phyloP scores from a whole-genome alignment of 164 flowering plant species.

The Warburgia ugandensis region DNA sequence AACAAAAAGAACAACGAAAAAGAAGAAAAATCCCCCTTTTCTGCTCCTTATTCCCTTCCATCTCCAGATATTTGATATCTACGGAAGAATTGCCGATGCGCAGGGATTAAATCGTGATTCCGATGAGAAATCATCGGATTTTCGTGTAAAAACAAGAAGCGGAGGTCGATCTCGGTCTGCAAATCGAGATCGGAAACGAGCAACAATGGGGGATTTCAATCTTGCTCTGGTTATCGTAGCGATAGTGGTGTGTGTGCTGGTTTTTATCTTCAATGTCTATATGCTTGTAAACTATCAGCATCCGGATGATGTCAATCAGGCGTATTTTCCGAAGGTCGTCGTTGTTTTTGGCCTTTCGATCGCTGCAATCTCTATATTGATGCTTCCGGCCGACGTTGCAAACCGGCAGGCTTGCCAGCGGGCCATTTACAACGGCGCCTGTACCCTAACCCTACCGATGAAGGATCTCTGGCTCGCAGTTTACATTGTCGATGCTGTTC shows the following conservation, averaged over 20 bases:
- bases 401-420: constrained; percentile 88
- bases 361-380: constrained; percentile 83
- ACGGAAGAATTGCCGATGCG: too few relatives aligned
- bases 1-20: too few relatives aligned
- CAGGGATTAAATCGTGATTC: too few relatives aligned
- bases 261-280: constrained; percentile 84
- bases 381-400: constrained; percentile 98
- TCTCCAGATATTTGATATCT: too few relatives aligned
- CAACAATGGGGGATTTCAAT: constrained; percentile 90
- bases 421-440: constrained; percentile 93
- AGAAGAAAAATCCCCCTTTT: too few relatives aligned
- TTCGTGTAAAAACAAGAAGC: too few relatives aligned
- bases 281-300: constrained; percentile 92
- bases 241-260: constrained; percentile 67
- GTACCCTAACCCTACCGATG: constrained; percentile 91
- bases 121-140: too few relatives aligned
- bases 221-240: constrained; percentile 88
- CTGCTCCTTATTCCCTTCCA: too few relatives aligned
- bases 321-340: constrained; percentile 93
- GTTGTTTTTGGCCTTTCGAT: constrained; percentile 88
- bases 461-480: constrained; percentile 89
- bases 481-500: constrained; percentile 78
- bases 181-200: too few relatives aligned
- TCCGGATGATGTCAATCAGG: constrained; percentile 90
- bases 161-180: too few relatives aligned